phyloP scores from a whole-genome alignment of 106 monocot species.

The Ottelia alismoides region DNA sequence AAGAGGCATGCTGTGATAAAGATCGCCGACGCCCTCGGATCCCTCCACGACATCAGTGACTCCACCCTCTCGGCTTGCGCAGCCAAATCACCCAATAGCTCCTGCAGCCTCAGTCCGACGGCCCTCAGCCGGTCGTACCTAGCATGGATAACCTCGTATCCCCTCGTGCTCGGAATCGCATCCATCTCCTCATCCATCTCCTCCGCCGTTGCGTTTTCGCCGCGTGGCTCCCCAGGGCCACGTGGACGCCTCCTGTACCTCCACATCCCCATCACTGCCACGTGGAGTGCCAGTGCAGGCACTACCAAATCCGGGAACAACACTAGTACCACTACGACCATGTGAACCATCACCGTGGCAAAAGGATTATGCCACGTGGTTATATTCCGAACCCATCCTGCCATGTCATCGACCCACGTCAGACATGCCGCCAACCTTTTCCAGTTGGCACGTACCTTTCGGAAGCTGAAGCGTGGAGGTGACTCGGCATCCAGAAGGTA shows the following conservation, averaged over 20 bases:
- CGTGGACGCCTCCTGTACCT: slow-evolving; percentile 36
- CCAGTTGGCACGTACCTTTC: slow-evolving; percentile 63
- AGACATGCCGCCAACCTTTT: slow-evolving; percentile 29
- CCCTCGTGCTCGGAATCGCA: slow-evolving; percentile 37
- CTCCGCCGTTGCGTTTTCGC: slow-evolving; percentile 30
- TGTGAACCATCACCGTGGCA: slow-evolving; percentile 58
- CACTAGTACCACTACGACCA: slow-evolving; percentile 34
- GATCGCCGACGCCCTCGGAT: slow-evolving; percentile 74
- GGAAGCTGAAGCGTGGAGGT: slow-evolving; percentile 63
- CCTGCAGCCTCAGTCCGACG: slow-evolving; percentile 52
- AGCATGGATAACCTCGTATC: slow-evolving; percentile 42
- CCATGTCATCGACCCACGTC: slow-evolving; percentile 36
- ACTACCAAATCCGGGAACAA: slow-evolving; percentile 60
- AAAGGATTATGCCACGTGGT: slow-evolving; percentile 60
- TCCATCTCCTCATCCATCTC: slow-evolving; percentile 96
- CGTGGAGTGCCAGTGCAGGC: slow-evolving; percentile 44
- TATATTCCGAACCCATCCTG: slow-evolving; percentile 27
- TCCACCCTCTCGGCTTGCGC: slow-evolving; percentile 60
- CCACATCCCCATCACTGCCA: slow-evolving; percentile 37
- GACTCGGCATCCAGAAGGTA: slow-evolving; percentile 43
- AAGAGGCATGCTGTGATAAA: slow-evolving; percentile 41
- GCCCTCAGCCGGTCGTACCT: slow-evolving; percentile 59
- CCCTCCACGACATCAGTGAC: slow-evolving; percentile 64
- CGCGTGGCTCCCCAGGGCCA: slow-evolving; percentile 20
- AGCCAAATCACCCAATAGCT: slow-evolving; percentile 54